Evolutionary conservation across 805 yeast species (phyloP).

Genomic region (Candida ficus): DNA sequence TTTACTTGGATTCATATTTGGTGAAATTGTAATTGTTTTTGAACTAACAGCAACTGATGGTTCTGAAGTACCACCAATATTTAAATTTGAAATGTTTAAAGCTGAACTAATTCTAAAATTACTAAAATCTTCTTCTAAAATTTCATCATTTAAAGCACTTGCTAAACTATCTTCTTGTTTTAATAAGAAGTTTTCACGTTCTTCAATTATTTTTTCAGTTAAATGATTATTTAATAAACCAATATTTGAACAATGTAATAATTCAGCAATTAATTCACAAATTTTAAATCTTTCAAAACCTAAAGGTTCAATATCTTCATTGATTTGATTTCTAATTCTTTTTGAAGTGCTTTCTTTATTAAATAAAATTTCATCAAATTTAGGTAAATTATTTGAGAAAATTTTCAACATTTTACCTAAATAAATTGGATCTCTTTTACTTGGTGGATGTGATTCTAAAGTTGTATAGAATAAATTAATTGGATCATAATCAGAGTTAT

Average conservation of each 20-base stretch:
- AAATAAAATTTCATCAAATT: constrained; percentile 47
- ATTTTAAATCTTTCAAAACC: constrained; percentile 93
- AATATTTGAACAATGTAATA: constrained; percentile 95
- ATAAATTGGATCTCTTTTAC: constrained; percentile 84
- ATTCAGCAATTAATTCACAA: constrained; percentile 89
- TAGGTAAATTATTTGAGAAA: constrained; percentile 57
- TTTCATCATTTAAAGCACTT: constrained; percentile 25
- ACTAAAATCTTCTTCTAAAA: constrained; percentile 7
- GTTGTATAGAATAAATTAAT: constrained; percentile 73
- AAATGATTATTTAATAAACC: constrained; percentile 74
- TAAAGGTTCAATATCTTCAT: constrained; percentile 65
- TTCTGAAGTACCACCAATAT: constrained; percentile 25
- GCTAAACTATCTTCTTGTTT: constrained; percentile 23
- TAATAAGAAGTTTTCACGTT: constrained; percentile 63
- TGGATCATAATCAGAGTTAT: constrained; percentile 91
- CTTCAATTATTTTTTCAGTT: constrained; percentile 61
- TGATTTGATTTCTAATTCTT: constrained; percentile 38
- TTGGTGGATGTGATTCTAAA: constrained; percentile 80
- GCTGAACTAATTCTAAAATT: background rate
- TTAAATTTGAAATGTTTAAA: constrained; percentile 20
- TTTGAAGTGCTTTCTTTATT: constrained; percentile 17
- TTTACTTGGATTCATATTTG: constrained; percentile 16
- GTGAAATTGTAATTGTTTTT: constrained; percentile 22
- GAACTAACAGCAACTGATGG: constrained; percentile 26
- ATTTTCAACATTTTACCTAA: constrained; percentile 74